Conservation (phyloP, 129 eudicot species). For the Ambrosia artemisiifolia region DNA sequence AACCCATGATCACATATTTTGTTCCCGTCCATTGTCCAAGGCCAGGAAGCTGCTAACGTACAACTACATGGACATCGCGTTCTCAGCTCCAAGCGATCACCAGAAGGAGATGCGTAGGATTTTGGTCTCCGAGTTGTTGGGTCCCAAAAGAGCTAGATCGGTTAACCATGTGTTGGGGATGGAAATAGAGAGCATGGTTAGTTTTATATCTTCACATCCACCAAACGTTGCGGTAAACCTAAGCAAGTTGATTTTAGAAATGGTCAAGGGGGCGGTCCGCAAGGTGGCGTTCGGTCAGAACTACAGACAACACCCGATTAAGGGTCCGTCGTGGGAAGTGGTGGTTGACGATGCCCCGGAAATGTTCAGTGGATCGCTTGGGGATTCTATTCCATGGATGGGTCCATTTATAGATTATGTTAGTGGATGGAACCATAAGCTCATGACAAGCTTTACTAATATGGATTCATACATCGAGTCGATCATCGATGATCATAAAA, state of each 20-base stretch:
- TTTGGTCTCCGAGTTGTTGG: slow-evolving; percentile 18
- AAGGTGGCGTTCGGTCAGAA: slow-evolving; percentile 21
- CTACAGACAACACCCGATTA: slow-evolving; percentile 2
- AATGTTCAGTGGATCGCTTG: not conserved
- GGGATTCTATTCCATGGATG: slow-evolving; percentile 20
- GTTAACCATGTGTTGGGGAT: slow-evolving; percentile 1
- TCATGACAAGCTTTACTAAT: not conserved
- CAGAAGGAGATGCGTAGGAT: slow-evolving; percentile 19
- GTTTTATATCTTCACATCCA: not conserved
- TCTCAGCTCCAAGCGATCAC: slow-evolving; percentile 5
- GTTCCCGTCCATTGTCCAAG: not conserved
- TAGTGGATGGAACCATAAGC: slow-evolving; percentile 17
- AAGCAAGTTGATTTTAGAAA: not conserved
- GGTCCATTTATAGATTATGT: not conserved
- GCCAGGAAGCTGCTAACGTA: slow-evolving; percentile 11
- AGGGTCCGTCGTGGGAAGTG: slow-evolving; percentile 17
- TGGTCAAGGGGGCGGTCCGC: slow-evolving; percentile 2
- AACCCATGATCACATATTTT: slow-evolving; percentile 20
- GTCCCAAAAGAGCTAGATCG: slow-evolving; percentile 16
- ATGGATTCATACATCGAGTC: slow-evolving; percentile 3
- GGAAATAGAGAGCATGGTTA: slow-evolving; percentile 9
- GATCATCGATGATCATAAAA: slow-evolving; percentile 7
- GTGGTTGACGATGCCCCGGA: slow-evolving; percentile 1
- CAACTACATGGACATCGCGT: slow-evolving; percentile 11
- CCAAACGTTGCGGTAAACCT: slow-evolving; percentile 5